Evolutionary conservation across 805 yeast genomes (phyloP).

Genomic region (Ogataea trehalophila): DNA sequence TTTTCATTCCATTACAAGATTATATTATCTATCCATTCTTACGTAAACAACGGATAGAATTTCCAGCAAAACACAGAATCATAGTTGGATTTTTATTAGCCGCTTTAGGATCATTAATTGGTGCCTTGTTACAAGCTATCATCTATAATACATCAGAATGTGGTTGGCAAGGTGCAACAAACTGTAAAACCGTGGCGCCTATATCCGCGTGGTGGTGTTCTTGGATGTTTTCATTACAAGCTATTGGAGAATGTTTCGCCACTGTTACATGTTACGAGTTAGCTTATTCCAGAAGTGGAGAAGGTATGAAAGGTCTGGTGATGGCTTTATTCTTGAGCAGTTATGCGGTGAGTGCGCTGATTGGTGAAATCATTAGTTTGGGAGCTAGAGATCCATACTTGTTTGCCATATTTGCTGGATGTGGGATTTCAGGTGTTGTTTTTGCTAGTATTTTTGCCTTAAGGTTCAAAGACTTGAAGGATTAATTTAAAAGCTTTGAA

Average conservation of each 20-base stretch:
- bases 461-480: constrained; percentile 13
- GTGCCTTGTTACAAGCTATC: constrained; percentile 41
- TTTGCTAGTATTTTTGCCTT: constrained; percentile 21
- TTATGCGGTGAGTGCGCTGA: constrained; percentile 41
- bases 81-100: constrained; percentile 42
- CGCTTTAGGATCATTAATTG: constrained; percentile 42
- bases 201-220: constrained; percentile 32
- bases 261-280: constrained; percentile 48
- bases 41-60: constrained; percentile 34
- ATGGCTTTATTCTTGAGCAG: constrained; percentile 37
- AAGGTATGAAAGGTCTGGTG: constrained; percentile 45
- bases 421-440: constrained; percentile 30
- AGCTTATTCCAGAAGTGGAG: constrained; percentile 50
- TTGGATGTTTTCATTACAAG: constrained; percentile 37
- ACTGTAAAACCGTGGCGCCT: constrained; percentile 23
- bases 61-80: constrained; percentile 41
- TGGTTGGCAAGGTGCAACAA: constrained; percentile 30
- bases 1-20: constrained; percentile 47
- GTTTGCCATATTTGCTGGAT: constrained; percentile 33
- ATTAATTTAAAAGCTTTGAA: not conserved
- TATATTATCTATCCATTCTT: constrained; percentile 41
- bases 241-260: constrained; percentile 51
- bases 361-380: constrained; percentile 36
- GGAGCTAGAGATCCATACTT: constrained; percentile 38
- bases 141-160: constrained; percentile 43